phyloP scores from a whole-genome alignment of 306 rosid species.

The Cicer chorassanicum region DNA sequence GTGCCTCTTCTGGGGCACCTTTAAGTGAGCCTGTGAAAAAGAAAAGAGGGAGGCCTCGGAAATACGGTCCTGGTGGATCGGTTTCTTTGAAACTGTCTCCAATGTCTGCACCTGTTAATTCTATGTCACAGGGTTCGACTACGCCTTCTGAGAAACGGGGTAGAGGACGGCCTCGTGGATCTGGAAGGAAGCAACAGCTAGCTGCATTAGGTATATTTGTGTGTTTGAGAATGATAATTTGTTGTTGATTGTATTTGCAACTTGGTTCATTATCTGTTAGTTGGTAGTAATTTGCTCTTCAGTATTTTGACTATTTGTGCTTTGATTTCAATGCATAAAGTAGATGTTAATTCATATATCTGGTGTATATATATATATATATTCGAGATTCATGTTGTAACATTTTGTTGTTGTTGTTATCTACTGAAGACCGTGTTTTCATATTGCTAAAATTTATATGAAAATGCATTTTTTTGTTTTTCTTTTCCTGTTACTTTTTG shows the following conservation, averaged over 20 bases:
- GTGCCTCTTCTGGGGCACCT: slow-evolving; percentile 57
- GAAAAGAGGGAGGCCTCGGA: slow-evolving; percentile 97
- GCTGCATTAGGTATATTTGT: slow-evolving; percentile 72
- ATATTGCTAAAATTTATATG: background rate
- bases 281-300: slow-evolving; percentile 10
- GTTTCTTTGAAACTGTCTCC: slow-evolving; percentile 82
- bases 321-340: slow-evolving; percentile 3
- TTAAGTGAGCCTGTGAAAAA: slow-evolving; percentile 79
- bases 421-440: slow-evolving; percentile 1
- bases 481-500: background rate
- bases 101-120: slow-evolving; percentile 63
- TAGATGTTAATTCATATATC: slow-evolving; percentile 5
- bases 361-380: background rate
- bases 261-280: background rate
- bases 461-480: background rate
- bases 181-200: slow-evolving; percentile 89
- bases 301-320: background rate
- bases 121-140: slow-evolving; percentile 56
- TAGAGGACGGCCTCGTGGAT: slow-evolving; percentile 91
- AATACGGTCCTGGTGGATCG: slow-evolving; percentile 81
- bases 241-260: slow-evolving; percentile 28
- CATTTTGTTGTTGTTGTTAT: slow-evolving; percentile 12
- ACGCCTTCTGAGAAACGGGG: slow-evolving; percentile 55
- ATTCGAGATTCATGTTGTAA: slow-evolving; percentile 7
- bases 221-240: background rate